phyloP scores from a whole-genome alignment of 495 filamentous ascomycete genomes.

The Talaromyces trachyspermus region DNA sequence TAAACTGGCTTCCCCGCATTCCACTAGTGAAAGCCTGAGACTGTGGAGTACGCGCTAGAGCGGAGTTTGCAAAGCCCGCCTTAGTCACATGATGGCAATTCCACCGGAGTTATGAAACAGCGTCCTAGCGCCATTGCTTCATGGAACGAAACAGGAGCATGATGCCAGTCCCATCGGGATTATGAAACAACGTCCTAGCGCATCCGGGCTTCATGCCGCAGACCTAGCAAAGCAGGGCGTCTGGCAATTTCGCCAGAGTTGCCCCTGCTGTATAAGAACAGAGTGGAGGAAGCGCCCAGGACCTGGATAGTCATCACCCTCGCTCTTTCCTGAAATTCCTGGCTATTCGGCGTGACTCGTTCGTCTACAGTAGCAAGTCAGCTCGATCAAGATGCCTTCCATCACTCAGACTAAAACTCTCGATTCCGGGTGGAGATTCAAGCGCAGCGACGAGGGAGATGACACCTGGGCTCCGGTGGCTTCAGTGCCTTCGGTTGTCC shows the following conservation, averaged over 20 bases:
- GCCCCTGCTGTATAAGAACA: not conserved
- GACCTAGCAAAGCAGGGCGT: not conserved
- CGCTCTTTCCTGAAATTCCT: no score
- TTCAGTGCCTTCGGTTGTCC: constrained; percentile 67
- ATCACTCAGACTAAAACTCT: not conserved
- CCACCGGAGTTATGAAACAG: not conserved
- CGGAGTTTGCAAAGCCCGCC: not conserved
- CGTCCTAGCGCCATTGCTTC: not conserved
- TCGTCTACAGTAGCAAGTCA: no score
- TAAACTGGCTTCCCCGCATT: not conserved
- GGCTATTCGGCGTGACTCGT: no score
- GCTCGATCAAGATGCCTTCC: not conserved
- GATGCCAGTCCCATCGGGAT: no score
- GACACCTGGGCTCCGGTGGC: constrained; percentile 56
- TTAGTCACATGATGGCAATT: not conserved
- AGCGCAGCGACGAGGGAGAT: constrained; percentile 15
- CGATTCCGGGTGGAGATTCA: not conserved
- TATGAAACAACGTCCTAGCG: no score
- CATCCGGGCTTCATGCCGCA: no score
- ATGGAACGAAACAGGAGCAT: no score
- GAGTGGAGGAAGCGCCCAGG: no score
- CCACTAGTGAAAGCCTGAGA: not conserved
- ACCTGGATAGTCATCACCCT: no score
- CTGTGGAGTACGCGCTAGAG: not conserved
- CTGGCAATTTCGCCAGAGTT: not conserved